Evolutionary conservation across 768 basidiomycete species (phyloP), one percentile per base, ranked within the genome.

Genomic region (Phylloporus sp.): DNA sequence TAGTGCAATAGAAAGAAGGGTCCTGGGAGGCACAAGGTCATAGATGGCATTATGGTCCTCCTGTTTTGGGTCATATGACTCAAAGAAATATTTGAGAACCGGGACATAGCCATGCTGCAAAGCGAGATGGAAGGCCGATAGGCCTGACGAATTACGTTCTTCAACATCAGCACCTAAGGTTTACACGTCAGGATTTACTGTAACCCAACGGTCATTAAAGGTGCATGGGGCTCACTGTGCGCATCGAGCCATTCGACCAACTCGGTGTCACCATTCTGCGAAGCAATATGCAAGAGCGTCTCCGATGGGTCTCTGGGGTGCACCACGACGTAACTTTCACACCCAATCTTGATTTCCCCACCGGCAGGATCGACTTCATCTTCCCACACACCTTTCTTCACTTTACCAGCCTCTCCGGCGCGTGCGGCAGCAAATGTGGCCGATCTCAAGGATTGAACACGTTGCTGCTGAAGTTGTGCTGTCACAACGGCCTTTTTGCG

Each of bases 271-370:
- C 81, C 84, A 49, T 74, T 71, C 49, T 64, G 69, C 3, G 78
- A 74, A 45, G 80, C 82, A 50, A 91, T 85, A 59, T 90, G 88
- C 48, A 85, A 66, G 11, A 91, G 71, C 34, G 86, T 86, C 68
- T 90, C 82, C 56, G 72, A 69, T n/a, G 72, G 73, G 67, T 88
- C 86, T 51, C 73, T 59, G 11, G 80, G 80, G 5, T 56, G 54
- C 11, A 34, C 55, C 53, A 74, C 66, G 41, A 81, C 74, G 58
- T 81, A 81, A 46, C 71, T 73, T 40, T 79, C 77, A 57, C 78
- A 78, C 20, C 81, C 81, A 47, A 65, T 58, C 60, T 80, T 81
- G 48, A 84, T 68, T 71, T 90, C 87, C 27, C 85, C 84, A 43
- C 87, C 88, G 9, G 81, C 74, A 35, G 85, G 82, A 66, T 88